Conservation (phyloP, 331 rosid species). For the Quercus tomentella region DNA sequence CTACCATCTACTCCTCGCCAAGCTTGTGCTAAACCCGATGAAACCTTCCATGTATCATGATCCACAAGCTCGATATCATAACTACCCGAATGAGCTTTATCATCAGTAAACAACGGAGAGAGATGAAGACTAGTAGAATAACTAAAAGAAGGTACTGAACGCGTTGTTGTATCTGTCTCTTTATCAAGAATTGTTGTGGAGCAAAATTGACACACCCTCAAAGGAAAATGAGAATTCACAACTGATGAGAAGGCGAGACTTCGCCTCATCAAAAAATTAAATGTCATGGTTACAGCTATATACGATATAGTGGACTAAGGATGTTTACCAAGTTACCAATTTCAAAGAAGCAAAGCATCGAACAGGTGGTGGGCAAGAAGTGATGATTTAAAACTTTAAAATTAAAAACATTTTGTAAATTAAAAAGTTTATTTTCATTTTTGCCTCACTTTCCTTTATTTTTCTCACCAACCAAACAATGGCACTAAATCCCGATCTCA, state of each 20-base stretch:
- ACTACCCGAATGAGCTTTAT: conserved; percentile 25
- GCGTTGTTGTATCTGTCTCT: background rate
- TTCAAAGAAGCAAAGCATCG: too few relatives aligned
- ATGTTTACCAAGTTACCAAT: too few relatives aligned
- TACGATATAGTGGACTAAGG: too few relatives aligned
- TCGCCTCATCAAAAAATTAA: conserved; percentile 34
- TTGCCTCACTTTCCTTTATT: background rate
- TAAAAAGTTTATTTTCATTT: background rate
- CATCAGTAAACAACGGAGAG: conserved; percentile 33
- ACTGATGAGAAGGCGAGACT: conserved; percentile 14
- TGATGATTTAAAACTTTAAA: too few relatives aligned
- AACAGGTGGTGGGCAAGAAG: too few relatives aligned
- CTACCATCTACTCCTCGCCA: conserved; percentile 34
- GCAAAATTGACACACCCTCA: conserved; percentile 21
- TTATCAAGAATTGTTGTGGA: conserved; percentile 19
- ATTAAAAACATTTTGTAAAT: too few relatives aligned
- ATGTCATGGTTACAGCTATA: background rate
- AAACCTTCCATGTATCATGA: conserved; percentile 57
- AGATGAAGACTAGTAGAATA: conserved; percentile 32
- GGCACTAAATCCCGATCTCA: background rate
- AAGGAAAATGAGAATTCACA: conserved; percentile 20
- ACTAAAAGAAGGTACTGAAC: conserved; percentile 22
- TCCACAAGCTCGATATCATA: conserved; percentile 67
- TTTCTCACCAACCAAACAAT: conserved; percentile 8
- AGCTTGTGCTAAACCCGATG: conserved; percentile 61